Evolutionary conservation across 2,329 filamentous ascomycete species (phyloP).

Genomic region (Aspergillus sp.): DNA sequence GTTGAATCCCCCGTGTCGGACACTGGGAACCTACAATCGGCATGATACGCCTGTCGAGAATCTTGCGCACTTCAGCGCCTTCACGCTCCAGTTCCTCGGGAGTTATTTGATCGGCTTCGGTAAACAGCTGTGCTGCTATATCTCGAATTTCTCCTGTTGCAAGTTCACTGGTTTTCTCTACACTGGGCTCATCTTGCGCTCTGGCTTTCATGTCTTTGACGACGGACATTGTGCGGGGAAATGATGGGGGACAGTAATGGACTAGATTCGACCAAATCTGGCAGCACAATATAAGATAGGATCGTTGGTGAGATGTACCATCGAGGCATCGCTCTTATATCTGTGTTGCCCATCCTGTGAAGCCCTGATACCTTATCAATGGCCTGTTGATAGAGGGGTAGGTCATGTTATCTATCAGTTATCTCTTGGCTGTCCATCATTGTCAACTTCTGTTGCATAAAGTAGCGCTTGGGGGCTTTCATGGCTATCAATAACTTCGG

Average conservation of each 20-base stretch:
- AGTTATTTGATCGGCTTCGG: constrained; percentile 45
- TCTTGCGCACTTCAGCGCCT: constrained; percentile 41
- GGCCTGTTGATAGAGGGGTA: background rate
- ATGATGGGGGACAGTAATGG: background rate
- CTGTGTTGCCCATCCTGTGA: background rate
- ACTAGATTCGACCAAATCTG: background rate
- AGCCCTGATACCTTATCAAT: background rate
- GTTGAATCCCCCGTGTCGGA: background rate
- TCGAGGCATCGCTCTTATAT: background rate
- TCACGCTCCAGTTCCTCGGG: constrained; percentile 46
- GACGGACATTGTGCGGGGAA: constrained; percentile 12
- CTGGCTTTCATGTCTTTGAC: constrained; percentile 20
- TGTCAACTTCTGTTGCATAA: background rate
- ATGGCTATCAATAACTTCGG: background rate
- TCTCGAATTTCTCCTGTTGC: constrained; percentile 24
- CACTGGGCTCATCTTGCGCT: constrained; percentile 3
- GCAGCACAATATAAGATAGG: background rate
- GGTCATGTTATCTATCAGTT: constrained; percentile 2
- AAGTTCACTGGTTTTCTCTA: constrained; percentile 22
- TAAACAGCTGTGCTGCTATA: constrained; percentile 48
- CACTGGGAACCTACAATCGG: constrained; percentile 38
- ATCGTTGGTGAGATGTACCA: background rate
- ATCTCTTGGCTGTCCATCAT: constrained; percentile 10
- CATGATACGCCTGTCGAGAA: constrained; percentile 50
- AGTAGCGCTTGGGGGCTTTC: background rate